Conservation (phyloP, 495 filamentous ascomycete species). For the Lasiosphaeria miniovina region DNA sequence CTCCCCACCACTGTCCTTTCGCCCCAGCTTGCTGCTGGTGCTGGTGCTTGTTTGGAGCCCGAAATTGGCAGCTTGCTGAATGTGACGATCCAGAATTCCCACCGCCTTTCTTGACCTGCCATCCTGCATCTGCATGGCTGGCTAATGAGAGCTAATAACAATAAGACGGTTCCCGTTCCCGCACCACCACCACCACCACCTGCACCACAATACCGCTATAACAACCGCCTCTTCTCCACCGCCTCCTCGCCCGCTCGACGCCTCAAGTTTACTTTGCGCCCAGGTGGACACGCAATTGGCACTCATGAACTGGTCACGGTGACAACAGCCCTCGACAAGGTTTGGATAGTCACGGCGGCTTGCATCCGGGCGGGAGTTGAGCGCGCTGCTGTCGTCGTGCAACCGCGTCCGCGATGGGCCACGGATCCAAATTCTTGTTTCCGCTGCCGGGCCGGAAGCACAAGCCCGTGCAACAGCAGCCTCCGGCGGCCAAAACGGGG, state of each 20-base stretch:
- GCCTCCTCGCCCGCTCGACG: too few species aligned
- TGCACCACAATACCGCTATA: background rate
- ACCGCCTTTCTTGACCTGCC: slow-evolving; percentile 10
- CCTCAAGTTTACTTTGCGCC: too few species aligned
- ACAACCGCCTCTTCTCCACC: background rate
- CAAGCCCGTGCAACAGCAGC: slow-evolving; percentile 21
- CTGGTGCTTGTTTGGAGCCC: slow-evolving; percentile 11
- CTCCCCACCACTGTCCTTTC: too few species aligned
- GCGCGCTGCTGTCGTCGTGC: background rate
- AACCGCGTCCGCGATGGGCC: slow-evolving; percentile 39
- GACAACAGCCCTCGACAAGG: slow-evolving; percentile 17
- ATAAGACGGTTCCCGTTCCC: slow-evolving; percentile 7
- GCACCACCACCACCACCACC: background rate
- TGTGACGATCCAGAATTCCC: slow-evolving; percentile 9
- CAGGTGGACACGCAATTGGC: slow-evolving; percentile 2
- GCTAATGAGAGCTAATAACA: too few species aligned
- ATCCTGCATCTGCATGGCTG: slow-evolving; percentile 3
- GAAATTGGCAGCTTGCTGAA: slow-evolving; percentile 21
- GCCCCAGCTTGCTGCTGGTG: slow-evolving; percentile 19
- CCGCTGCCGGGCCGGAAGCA: slow-evolving; percentile 49
- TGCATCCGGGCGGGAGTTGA: background rate
- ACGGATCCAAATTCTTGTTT: slow-evolving; percentile 52
- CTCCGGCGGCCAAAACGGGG: slow-evolving; percentile 15
- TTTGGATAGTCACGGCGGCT: background rate
- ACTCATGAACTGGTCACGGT: slow-evolving; percentile 17